Percentiles rank a stretch among this genome's conserved stretches.
Evolutionary conservation across 768 basidiomycete species (phyloP).

Genomic region (Neoboletus subvelutipes): DNA sequence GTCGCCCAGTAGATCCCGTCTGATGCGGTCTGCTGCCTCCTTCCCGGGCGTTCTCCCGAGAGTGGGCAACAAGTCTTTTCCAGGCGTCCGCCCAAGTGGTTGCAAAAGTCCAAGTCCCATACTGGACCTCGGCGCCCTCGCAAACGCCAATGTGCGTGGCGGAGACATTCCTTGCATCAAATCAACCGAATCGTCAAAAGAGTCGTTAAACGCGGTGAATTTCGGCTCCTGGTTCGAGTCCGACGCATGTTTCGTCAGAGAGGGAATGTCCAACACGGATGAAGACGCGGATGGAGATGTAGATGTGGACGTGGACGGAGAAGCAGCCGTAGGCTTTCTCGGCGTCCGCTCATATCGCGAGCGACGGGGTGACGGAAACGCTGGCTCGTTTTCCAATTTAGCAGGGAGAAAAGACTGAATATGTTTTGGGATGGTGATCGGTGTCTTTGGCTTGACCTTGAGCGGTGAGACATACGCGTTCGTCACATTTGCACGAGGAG

Average conservation of each 20-base stretch:
- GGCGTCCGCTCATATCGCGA: constrained; percentile 31
- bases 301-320: constrained; percentile 19
- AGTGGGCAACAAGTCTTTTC: constrained; percentile 45
- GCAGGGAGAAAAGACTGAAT: constrained; percentile 63
- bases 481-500: constrained; percentile 36
- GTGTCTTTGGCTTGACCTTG: constrained; percentile 59
- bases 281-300: constrained; percentile 35
- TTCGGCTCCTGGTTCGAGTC: constrained; percentile 46
- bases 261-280: constrained; percentile 47
- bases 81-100: constrained; percentile 61
- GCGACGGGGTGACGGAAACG: constrained; percentile 42
- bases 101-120: constrained; percentile 34
- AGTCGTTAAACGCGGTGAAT: constrained; percentile 33
- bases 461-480: constrained; percentile 45
- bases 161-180: constrained; percentile 48
- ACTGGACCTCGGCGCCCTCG: constrained; percentile 39
- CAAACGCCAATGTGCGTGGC: constrained; percentile 54
- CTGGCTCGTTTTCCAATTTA: constrained; percentile 65
- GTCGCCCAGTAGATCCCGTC: constrained; percentile 59
- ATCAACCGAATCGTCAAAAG: constrained; percentile 41
- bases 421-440: constrained; percentile 46
- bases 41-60: constrained; percentile 67
- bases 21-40: constrained; percentile 69
- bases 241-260: constrained; percentile 37
- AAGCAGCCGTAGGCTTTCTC: constrained; percentile 18